Conservation (phyloP, 2,329 filamentous ascomycete genomes). For the Zasmidium cellare region DNA sequence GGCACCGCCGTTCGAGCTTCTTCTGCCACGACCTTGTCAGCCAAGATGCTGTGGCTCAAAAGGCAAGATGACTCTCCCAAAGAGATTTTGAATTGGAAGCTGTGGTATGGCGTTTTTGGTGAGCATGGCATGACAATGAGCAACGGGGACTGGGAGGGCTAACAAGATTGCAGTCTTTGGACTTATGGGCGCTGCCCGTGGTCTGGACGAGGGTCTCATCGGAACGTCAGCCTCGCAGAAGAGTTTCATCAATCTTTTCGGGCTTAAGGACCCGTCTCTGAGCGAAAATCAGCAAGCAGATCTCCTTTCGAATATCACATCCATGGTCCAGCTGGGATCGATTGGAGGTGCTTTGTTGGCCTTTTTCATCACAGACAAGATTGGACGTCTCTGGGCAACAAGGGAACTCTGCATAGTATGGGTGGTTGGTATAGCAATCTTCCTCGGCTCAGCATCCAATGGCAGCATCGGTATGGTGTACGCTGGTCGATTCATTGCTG, state of each 20-base stretch:
- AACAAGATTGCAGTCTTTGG: constrained; percentile 29
- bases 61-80: constrained; percentile 61
- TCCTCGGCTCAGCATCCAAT: constrained; percentile 49
- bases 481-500: constrained; percentile 35
- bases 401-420: constrained; percentile 30
- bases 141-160: background rate
- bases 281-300: constrained; percentile 47
- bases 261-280: constrained; percentile 55
- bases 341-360: constrained; percentile 68
- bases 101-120: constrained; percentile 71
- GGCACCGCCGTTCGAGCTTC: constrained; percentile 11
- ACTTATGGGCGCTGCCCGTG: constrained; percentile 72
- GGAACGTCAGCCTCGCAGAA: constrained; percentile 56
- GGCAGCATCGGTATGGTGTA: constrained; percentile 37
- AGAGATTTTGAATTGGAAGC: constrained; percentile 72
- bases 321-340: constrained; percentile 79
- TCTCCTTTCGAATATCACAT: constrained; percentile 62
- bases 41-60: constrained; percentile 32
- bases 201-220: constrained; percentile 79
- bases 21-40: constrained; percentile 5
- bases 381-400: constrained; percentile 33
- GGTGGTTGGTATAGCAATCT: constrained; percentile 36
- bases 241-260: constrained; percentile 62
- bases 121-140: constrained; percentile 10
- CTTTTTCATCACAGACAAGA: constrained; percentile 32